Conservation (phyloP, 108 stramenopile species). For the Pseudonitzschia multistriata region DNA sequence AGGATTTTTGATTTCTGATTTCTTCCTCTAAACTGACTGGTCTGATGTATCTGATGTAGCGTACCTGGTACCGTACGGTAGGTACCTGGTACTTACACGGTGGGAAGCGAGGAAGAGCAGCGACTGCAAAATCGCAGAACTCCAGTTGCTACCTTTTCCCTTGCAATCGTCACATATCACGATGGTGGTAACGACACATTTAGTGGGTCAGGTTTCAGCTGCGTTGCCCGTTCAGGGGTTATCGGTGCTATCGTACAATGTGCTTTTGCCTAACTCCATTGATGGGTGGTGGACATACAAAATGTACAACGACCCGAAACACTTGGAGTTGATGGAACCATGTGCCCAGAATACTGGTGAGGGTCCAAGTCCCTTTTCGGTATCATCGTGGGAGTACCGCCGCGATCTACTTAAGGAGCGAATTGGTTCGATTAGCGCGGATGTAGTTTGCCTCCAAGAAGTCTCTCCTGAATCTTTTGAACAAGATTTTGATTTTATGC, state of each 20-base stretch:
- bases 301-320: constrained; percentile 79
- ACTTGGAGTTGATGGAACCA: constrained; percentile 32
- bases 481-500: constrained; percentile 86
- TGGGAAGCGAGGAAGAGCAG: no score
- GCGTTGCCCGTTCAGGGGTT: constrained; percentile 13
- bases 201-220: not conserved
- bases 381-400: constrained; percentile 71
- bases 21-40: no score
- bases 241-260: constrained; percentile 75
- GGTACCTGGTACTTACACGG: no score
- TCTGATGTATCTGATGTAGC: no score
- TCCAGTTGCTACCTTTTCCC: no score
- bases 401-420: constrained; percentile 38
- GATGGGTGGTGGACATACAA: constrained; percentile 96
- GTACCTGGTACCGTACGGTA: no score
- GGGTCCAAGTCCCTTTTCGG: constrained; percentile 16
- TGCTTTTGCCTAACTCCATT: constrained; percentile 83
- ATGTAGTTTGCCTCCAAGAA: constrained; percentile 91
- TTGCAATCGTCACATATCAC: no score
- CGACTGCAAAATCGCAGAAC: no score
- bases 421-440: constrained; percentile 54
- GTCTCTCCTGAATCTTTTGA: constrained; percentile 84
- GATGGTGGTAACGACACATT: constrained; percentile 10
- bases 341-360: constrained; percentile 5
- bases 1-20: no score